Evolutionary conservation across 352 stramenopile genomes (phyloP).

Genomic region (Pythium phragmiticola): DNA sequence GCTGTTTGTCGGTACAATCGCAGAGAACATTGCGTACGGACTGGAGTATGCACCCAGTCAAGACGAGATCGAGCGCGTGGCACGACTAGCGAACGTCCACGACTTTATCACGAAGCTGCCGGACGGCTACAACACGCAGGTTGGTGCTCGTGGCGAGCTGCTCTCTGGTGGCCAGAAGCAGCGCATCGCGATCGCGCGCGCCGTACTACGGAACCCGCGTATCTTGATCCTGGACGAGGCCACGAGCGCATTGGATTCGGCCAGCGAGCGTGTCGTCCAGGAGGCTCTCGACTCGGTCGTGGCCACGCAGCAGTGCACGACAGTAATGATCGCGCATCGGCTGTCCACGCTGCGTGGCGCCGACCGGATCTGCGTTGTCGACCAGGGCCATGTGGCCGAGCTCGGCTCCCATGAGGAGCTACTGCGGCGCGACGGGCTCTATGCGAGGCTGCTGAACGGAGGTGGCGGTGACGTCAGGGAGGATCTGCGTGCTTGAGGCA

Average conservation of each 20-base stretch:
- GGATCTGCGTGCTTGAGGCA: no score
- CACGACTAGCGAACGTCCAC: conserved; percentile 90
- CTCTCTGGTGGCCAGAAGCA: conserved; percentile 93
- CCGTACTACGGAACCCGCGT: conserved; percentile 64
- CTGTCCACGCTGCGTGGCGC: conserved; percentile 92
- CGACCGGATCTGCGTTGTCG: conserved; percentile 94
- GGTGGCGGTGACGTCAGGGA: no score
- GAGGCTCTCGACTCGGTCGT: conserved; percentile 64
- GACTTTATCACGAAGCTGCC: conserved; percentile 90
- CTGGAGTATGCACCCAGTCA: conserved; percentile 34
- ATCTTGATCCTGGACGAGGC: conserved; percentile 69
- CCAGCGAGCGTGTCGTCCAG: conserved; percentile 85
- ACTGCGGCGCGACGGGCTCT: conserved; percentile 38
- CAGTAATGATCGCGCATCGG: conserved; percentile 92
- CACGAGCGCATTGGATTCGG: conserved; percentile 74
- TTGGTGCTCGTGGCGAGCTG: conserved; percentile 91
- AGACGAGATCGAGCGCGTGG: conserved; percentile 83
- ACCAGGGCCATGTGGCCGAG: conserved; percentile 90
- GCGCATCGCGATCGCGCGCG: conserved; percentile 91
- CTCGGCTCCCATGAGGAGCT: conserved; percentile 92
- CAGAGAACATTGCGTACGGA: conserved; percentile 65
- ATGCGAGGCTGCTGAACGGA: conserved; percentile 12
- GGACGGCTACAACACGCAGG: conserved; percentile 91
- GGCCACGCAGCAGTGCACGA: conserved; percentile 68
- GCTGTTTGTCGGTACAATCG: conserved; percentile 59